Conservation (phyloP, 1,284 basidiomycete species). For the Apiotrichum brassicae region DNA sequence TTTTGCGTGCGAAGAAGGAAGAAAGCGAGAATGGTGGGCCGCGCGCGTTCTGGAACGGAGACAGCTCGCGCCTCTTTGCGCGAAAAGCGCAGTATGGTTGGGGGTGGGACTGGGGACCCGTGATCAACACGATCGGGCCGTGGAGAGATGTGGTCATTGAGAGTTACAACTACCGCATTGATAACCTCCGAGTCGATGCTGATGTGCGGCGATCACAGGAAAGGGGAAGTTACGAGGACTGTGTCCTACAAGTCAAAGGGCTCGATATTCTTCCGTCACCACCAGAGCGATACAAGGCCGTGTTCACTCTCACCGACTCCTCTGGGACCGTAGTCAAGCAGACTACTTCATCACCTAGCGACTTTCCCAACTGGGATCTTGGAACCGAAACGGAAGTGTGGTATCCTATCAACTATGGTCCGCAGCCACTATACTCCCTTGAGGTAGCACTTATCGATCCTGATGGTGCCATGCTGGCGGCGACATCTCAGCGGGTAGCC, state of each 20-base stretch:
- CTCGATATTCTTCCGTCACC: slow-evolving; percentile 5
- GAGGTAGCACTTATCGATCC: slow-evolving; percentile 51
- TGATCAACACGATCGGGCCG: slow-evolving; percentile 45
- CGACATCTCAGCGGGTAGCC: slow-evolving; percentile 50
- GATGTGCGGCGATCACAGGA: slow-evolving; percentile 17
- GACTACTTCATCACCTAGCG: slow-evolving; percentile 36
- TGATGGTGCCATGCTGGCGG: slow-evolving; percentile 21
- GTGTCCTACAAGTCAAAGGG: neutral
- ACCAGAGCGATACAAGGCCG: slow-evolving; percentile 5
- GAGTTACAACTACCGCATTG: slow-evolving; percentile 58
- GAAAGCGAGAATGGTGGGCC: slow-evolving; percentile 39
- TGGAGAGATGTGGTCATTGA: slow-evolving; percentile 56
- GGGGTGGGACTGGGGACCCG: slow-evolving; percentile 54
- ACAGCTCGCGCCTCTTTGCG: slow-evolving; percentile 74
- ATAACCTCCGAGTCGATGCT: slow-evolving; percentile 54
- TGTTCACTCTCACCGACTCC: slow-evolving; percentile 10
- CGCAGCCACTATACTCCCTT: slow-evolving; percentile 66
- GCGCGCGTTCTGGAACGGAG: slow-evolving; percentile 60
- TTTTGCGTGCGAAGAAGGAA: slow-evolving; percentile 55
- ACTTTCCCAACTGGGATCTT: slow-evolving; percentile 53
- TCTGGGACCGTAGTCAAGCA: slow-evolving; percentile 23
- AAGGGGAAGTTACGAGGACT: slow-evolving; percentile 4
- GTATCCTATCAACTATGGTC: slow-evolving; percentile 68
- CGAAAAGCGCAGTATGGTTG: slow-evolving; percentile 76
- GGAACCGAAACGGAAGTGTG: slow-evolving; percentile 56